Evolutionary conservation across 345 rosid species (phyloP).

Genomic region (Sonneratia alba): DNA sequence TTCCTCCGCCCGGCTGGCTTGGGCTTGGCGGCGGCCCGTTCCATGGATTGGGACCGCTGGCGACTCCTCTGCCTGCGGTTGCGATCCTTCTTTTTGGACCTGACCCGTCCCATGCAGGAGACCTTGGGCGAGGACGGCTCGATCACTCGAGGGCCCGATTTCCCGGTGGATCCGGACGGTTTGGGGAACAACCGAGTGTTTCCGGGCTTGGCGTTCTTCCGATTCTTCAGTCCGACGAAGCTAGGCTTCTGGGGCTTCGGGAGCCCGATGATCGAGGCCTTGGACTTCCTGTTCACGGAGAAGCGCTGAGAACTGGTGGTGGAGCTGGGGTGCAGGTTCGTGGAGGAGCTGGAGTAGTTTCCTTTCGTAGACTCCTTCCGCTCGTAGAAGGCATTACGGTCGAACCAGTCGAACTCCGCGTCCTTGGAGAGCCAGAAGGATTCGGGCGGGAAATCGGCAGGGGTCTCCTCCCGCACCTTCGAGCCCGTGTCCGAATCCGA

Average conservation of each 20-base stretch:
- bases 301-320: constrained; percentile 56
- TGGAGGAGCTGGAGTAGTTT: constrained; percentile 27
- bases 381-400: constrained; percentile 68
- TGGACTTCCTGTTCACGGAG: constrained; percentile 27
- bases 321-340: constrained; percentile 16
- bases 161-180: constrained; percentile 32
- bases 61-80: constrained; percentile 35
- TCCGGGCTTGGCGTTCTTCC: constrained; percentile 34
- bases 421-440: constrained; percentile 76
- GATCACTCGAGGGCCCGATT: constrained; percentile 28
- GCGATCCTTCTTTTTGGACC: constrained; percentile 56
- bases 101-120: constrained; percentile 83
- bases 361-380: constrained; percentile 77
- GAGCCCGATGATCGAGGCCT: constrained; percentile 60
- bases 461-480: constrained; percentile 13
- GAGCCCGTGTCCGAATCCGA: no score
- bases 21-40: constrained; percentile 12
- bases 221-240: constrained; percentile 35
- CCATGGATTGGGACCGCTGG: constrained; percentile 17
- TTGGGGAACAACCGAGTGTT: constrained; percentile 43
- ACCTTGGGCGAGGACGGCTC: constrained; percentile 92
- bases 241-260: constrained; percentile 69
- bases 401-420: constrained; percentile 80
- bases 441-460: constrained; percentile 67
- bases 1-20: constrained; percentile 27